Conservation (phyloP, 2,329 filamentous ascomycete genomes). For the Hypoxylon sp. region DNA sequence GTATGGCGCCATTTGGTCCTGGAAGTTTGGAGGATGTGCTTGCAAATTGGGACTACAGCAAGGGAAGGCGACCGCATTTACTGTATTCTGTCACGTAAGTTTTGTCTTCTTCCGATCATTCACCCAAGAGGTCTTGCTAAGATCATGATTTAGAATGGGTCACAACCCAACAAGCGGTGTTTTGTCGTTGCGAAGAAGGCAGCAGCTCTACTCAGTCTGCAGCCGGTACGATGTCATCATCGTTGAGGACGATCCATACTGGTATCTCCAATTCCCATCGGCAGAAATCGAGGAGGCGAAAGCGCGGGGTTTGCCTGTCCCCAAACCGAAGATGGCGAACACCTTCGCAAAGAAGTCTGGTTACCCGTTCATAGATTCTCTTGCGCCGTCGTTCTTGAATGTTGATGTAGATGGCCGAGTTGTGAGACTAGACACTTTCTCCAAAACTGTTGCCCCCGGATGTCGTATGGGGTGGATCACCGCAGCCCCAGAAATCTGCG, state of each 20-base stretch:
- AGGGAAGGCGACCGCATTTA: constrained; percentile 80
- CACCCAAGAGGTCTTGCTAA: constrained; percentile 23
- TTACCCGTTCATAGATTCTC: constrained; percentile 81
- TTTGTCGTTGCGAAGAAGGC: constrained; percentile 75
- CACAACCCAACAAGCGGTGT: constrained; percentile 88
- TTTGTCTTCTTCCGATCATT: neutral
- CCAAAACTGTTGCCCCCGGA: constrained; percentile 90
- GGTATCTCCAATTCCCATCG: constrained; percentile 89
- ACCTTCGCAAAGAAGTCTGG: constrained; percentile 60
- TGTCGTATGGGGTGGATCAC: constrained; percentile 93
- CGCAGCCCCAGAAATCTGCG: constrained; percentile 78
- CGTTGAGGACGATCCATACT: constrained; percentile 94
- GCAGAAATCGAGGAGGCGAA: constrained; percentile 63
- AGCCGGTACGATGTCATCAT: constrained; percentile 89
- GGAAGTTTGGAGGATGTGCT: constrained; percentile 81
- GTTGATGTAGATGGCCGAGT: constrained; percentile 88
- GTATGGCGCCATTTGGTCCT: constrained; percentile 77
- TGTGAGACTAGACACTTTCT: constrained; percentile 90
- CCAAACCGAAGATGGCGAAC: constrained; percentile 45
- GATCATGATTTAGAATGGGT: constrained; percentile 67
- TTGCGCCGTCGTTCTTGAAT: constrained; percentile 82
- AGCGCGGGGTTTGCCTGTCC: constrained; percentile 51
- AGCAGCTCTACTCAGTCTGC: constrained; percentile 81
- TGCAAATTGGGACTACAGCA: constrained; percentile 79
- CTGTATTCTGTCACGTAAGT: constrained; percentile 91